These are phyloP conservation scores for Pythium biforme DNA, from an alignment of 352 stramenopile species.

Conservation along the genomic window DNA sequence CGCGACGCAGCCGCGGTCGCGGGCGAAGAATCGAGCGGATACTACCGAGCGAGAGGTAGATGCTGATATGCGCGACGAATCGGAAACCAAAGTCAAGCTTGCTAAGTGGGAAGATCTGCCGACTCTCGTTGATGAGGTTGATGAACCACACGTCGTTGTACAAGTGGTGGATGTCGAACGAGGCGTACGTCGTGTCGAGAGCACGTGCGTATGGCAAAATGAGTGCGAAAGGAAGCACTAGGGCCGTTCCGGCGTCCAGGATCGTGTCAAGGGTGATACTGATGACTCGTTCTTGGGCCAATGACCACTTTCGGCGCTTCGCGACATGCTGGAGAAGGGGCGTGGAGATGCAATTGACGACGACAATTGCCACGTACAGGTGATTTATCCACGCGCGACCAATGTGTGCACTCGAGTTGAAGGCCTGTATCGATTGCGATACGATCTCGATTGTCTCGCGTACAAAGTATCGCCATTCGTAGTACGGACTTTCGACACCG, in stretches of 20 bases:
- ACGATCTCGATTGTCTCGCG: conserved; percentile 22
- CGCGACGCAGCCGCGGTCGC: not conserved
- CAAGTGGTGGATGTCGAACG: conserved; percentile 14
- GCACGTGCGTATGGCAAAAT: conserved; percentile 17
- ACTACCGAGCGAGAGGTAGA: conserved; percentile 13
- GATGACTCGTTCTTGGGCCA: conserved; percentile 7
- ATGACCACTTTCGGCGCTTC: not conserved
- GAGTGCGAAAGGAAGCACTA: conserved; percentile 18
- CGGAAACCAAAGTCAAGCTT: conserved; percentile 5
- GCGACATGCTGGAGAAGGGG: conserved; percentile 13
- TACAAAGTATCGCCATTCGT: conserved; percentile 25
- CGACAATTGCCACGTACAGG: conserved; percentile 5
- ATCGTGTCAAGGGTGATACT: conserved; percentile 14
- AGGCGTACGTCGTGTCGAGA: conserved; percentile 3
- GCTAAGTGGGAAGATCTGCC: conserved; percentile 20
- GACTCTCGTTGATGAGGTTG: conserved; percentile 19
- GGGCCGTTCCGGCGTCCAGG: conserved; percentile 15
- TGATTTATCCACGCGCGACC: conserved; percentile 17
- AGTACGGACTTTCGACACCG: conserved; percentile 34
- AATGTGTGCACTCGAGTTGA: conserved; percentile 13
- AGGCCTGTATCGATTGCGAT: conserved; percentile 17
- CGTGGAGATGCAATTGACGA: conserved; percentile 20
- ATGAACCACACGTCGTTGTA: conserved; percentile 31
- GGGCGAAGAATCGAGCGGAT: conserved; percentile 7
- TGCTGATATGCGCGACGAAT: conserved; percentile 20